Percentiles rank a stretch among this genome's conserved stretches.
These are phyloP conservation scores for Acacia acuminata DNA, from an alignment of 306 rosid genomes.

Conservation along the genomic window DNA sequence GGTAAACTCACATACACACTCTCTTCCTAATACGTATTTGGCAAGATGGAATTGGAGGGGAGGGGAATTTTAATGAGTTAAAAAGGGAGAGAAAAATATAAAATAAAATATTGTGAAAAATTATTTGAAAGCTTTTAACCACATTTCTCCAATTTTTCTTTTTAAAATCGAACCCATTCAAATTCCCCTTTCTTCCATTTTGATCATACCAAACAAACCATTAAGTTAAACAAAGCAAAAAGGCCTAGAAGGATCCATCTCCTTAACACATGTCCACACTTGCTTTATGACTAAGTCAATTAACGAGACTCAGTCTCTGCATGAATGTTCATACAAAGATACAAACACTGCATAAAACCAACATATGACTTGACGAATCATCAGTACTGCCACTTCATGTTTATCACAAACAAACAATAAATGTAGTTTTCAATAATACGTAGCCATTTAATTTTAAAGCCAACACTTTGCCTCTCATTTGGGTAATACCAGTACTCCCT, in stretches of 20 bases:
- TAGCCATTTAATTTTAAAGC: not conserved
- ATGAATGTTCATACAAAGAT: not conserved
- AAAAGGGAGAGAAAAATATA: no score
- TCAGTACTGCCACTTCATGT: no score
- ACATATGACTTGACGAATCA: not conserved
- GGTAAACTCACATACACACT: no score
- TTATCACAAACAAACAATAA: slow-evolving; percentile 19
- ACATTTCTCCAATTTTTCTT: no score
- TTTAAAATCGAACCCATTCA: no score
- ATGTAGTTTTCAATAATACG: not conserved
- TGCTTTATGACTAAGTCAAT: not conserved
- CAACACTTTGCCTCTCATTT: slow-evolving; percentile 31
- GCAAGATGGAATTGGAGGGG: no score
- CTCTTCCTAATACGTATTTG: no score
- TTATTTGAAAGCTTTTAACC: no score
- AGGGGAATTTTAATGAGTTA: no score
- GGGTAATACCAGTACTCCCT: slow-evolving; percentile 17
- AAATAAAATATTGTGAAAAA: no score
- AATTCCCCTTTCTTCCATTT: no score
- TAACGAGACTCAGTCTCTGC: not conserved
- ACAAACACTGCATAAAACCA: not conserved
- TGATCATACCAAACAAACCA: no score
- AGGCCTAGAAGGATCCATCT: not conserved
- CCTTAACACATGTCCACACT: not conserved
- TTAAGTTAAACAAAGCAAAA: not conserved